A percentile compares a stretch with the other conserved stretches of the same genome.
Conservation (phyloP, 2,329 filamentous ascomycete genomes). For the Teratosphaeria zuluensis region DNA sequence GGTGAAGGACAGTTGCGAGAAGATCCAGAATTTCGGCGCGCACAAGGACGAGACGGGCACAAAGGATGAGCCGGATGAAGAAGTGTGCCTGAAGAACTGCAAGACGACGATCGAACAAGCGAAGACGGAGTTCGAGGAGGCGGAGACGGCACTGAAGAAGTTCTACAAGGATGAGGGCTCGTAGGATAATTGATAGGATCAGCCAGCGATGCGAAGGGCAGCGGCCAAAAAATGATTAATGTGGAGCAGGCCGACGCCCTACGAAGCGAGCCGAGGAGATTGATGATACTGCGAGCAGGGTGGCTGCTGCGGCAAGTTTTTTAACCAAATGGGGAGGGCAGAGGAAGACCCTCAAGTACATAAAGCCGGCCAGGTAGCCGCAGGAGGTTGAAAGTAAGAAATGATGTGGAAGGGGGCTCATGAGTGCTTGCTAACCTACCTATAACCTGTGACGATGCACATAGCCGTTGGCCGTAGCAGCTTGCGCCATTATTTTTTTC, state of each 20-base stretch:
- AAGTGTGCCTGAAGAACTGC: constrained; percentile 61
- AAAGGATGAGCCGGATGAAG: constrained; percentile 54
- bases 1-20: constrained; percentile 87
- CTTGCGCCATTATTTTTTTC: not conserved
- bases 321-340: not conserved
- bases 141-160: constrained; percentile 57
- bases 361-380: not conserved
- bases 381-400: not conserved
- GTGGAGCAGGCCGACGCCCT: too few relatives aligned
- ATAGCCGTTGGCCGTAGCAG: not conserved
- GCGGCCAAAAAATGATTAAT: too few relatives aligned
- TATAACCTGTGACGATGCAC: not conserved
- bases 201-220: too few relatives aligned
- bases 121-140: constrained; percentile 67
- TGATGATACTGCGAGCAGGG: not conserved
- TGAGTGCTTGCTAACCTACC: not conserved
- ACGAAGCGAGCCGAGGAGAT: too few relatives aligned
- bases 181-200: not conserved
- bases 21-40: constrained; percentile 88
- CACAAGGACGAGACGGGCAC: constrained; percentile 69
- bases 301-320: not conserved
- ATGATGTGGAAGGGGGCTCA: not conserved
- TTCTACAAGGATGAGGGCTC: constrained; percentile 47
- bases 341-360: not conserved
- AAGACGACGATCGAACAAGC: constrained; percentile 59